A percentile compares a stretch with the other conserved stretches of the same genome.
Conservation (phyloP, 805 yeast genomes). For the Myxozyma monticola region DNA sequence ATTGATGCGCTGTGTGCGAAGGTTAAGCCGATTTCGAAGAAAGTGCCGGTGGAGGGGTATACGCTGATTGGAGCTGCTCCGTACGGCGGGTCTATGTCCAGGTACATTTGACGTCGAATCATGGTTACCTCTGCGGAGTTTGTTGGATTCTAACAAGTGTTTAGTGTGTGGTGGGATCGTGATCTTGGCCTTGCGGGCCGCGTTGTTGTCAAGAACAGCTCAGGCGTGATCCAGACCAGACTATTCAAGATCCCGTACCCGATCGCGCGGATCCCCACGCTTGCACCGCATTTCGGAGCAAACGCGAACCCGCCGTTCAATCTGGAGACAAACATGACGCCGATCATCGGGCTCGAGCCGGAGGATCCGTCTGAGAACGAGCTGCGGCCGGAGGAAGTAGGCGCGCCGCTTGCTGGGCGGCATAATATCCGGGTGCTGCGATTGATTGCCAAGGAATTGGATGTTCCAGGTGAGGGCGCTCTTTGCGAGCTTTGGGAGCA, state of each 20-base stretch:
- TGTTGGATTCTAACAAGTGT: too few species aligned
- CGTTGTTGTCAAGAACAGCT: conserved; percentile 52
- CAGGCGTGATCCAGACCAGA: conserved; percentile 36
- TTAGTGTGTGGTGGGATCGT: conserved; percentile 75
- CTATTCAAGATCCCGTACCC: conserved; percentile 45
- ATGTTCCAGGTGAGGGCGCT: conserved; percentile 41
- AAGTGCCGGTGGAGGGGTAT: conserved; percentile 65
- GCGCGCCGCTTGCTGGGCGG: conserved; percentile 35
- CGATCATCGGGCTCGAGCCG: conserved; percentile 63
- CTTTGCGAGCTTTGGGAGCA: too few species aligned
- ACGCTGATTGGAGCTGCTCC: conserved; percentile 81
- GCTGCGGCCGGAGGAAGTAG: conserved; percentile 34
- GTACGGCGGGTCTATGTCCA: conserved; percentile 65
- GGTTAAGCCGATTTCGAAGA: conserved; percentile 71
- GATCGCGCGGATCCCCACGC: conserved; percentile 76
- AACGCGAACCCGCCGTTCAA: conserved; percentile 72
- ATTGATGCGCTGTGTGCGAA: conserved; percentile 57
- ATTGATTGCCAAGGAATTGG: conserved; percentile 63
- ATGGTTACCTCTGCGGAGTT: too few species aligned
- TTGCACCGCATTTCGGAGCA: conserved; percentile 85
- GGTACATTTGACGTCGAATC: too few species aligned
- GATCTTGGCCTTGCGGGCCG: conserved; percentile 85
- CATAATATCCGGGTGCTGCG: conserved; percentile 61
- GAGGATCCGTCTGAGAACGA: conserved; percentile 34
- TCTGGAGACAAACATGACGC: conserved; percentile 73